A percentile compares a stretch with the other conserved stretches of the same genome.
Conservation (phyloP, 352 stramenopile species). For the Pythium guiyangense region DNA sequence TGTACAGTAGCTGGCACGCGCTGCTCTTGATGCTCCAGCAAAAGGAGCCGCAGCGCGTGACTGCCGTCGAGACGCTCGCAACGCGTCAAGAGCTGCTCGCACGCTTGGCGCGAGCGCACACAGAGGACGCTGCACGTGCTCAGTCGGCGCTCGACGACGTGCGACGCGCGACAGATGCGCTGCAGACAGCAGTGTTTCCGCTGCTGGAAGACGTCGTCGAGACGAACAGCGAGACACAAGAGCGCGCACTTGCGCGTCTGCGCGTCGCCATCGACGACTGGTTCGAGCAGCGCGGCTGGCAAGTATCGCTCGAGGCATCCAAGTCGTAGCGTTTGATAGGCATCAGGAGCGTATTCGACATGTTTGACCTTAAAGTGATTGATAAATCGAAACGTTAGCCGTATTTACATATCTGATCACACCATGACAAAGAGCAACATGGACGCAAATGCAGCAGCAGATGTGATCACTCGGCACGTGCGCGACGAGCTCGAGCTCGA, state of each 20-base stretch:
- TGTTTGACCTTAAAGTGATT: too few relatives aligned
- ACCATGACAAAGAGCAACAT: too few relatives aligned
- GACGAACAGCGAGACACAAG: constrained; percentile 20
- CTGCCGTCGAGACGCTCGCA: background rate
- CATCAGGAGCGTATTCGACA: too few relatives aligned
- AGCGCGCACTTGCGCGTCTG: constrained; percentile 19
- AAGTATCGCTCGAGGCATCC: constrained; percentile 1
- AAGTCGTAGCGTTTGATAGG: too few relatives aligned
- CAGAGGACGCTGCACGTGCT: constrained; percentile 8
- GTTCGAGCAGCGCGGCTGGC: constrained; percentile 28
- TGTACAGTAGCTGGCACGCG: constrained; percentile 21
- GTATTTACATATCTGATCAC: too few relatives aligned
- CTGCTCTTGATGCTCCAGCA: constrained; percentile 15
- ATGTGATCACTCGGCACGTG: constrained; percentile 15
- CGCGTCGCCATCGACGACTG: constrained; percentile 22
- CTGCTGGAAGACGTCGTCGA: constrained; percentile 21
- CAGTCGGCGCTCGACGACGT: constrained; percentile 15
- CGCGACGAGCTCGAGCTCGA: constrained; percentile 29
- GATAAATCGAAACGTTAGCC: too few relatives aligned
- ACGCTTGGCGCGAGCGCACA: constrained; percentile 18
- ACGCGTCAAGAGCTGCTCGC: constrained; percentile 13
- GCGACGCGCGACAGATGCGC: constrained; percentile 6
- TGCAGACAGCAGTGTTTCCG: constrained; percentile 15
- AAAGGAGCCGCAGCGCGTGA: background rate
- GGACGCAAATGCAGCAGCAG: too few relatives aligned